Evolutionary conservation across 2,329 filamentous ascomycete species (phyloP), one percentile per base, ranked within the genome.

Genomic region (Metarhizium brunneum): DNA sequence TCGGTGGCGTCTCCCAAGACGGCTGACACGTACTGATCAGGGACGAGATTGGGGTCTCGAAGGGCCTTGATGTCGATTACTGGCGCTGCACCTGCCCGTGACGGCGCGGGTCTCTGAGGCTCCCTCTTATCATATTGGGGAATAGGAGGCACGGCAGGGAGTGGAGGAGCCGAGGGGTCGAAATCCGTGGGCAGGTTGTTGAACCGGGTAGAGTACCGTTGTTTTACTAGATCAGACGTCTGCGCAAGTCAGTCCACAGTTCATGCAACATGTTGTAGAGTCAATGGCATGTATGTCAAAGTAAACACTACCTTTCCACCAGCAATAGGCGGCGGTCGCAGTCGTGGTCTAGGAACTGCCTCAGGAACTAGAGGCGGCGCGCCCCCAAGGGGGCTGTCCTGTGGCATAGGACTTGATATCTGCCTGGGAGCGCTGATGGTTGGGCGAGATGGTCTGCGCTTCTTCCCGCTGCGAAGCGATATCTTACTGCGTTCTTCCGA

Each of bases 201-300:
- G 70, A 96, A 95, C 58, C 92, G 86, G 47, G 92, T 92, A 43
- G 94, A 97, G 72, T 97, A 99, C 63, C 94, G 81, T 63, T 91
- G 83, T 75, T 97, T 97, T 57, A 99, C 92, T 54, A 97, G 78
- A 69, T 99, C 92, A 29, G 82, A 82, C 1, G 83, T 86, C 82
- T 84, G 69, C 4, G 47, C 29, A 52, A 25, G 56, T 69, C 54
- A 70, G 63, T 61, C 48, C 14, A 54, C 65, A 11, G 14, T 20
- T 30, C 36, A 18, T 16, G 10, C 30, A 47, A 20, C n/a, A 30
- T 13, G 10, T 48, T 16, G 20, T 7, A 14, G 13, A 29, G 25
- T n/a, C 20, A 47, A 63, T 60, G 35, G 60, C 61, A 47, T 40
- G 13, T 52, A 25, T 47, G 25, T 10, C 50, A 57, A 40, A 29